These are phyloP conservation scores for Styphnolobium japonicum DNA, from an alignment of 306 rosid genomes.

Conservation along the genomic window DNA sequence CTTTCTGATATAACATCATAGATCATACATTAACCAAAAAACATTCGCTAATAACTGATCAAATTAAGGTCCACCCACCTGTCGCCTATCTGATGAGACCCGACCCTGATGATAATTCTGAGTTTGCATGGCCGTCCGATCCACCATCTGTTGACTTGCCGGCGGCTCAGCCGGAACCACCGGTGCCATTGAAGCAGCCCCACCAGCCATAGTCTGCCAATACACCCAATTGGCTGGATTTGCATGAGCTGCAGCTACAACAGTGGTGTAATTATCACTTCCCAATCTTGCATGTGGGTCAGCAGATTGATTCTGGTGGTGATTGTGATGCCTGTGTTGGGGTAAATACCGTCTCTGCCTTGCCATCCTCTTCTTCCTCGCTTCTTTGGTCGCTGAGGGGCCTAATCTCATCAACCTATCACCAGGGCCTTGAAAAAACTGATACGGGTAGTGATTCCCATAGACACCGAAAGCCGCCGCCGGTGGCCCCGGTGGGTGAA, in stretches of 20 bases:
- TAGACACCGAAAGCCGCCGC: constrained; percentile 40
- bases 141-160: constrained; percentile 1
- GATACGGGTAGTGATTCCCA: constrained; percentile 49
- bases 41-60: too few relatives aligned
- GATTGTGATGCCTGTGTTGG: constrained; percentile 46
- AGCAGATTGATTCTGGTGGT: constrained; percentile 32
- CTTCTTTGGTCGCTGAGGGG: constrained; percentile 87
- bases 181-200: constrained; percentile 22
- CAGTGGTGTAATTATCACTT: constrained; percentile 46
- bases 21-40: not conserved
- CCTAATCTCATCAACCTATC: constrained; percentile 63
- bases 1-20: not conserved
- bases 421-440: constrained; percentile 47
- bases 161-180: constrained; percentile 19
- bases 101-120: constrained; percentile 45
- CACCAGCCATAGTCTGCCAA: constrained; percentile 53
- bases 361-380: constrained; percentile 93
- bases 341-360: constrained; percentile 64
- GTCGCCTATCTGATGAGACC: constrained; percentile 40
- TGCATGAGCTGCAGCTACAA: constrained; percentile 23
- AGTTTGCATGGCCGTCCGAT: constrained; percentile 41
- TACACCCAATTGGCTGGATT: constrained; percentile 67
- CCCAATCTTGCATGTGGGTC: constrained; percentile 50
- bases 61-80: constrained; percentile 40
- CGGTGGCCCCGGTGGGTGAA: constrained; percentile 12